Base-by-base conservation (phyloP, 2,329 filamentous ascomycete genomes). In the Xylogone sp. region DNA sequence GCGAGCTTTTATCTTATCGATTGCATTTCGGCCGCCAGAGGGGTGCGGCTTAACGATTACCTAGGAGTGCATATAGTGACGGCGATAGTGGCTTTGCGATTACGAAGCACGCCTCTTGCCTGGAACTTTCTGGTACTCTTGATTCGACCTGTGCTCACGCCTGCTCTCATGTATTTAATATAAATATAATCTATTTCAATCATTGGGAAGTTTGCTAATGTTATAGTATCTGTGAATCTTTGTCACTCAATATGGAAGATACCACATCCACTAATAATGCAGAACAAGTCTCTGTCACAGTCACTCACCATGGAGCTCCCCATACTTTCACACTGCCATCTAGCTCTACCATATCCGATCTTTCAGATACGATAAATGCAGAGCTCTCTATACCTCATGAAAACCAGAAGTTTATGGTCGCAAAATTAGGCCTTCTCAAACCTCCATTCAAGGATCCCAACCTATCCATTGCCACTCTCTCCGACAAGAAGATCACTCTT, bases 361-460 rank as follows among this genome's bases (percentile, higher is more conserved):
- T 90, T 34, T 84, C 83, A 43, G 66, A 75, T 46, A 72, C 77
- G 54, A 81, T 89, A 58, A 73, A 79, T 51, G 65, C 70, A 43
- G 66, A 69, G 2, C 75, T 88, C 49, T 76, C 75, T 46, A 81
- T 90, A 49, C 84, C 86, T 0, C 54, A 70, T 31, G 65, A 73
- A 9, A 83, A 88, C 67, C 86, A 89, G 63, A 90, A 90, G 65
- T 77, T 87, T 64, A 75, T 89, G 57, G 76, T 82, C 13, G 76
- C 84, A 42, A 87, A 86, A 63, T 71, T 79, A 7, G 84, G 84
- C 22, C 71, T 88, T 1, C 75, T 87, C 21, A 86, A 83, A 57
- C 72, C 76, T 0, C 84, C 85, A 1, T 84, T 86, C 71, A 81
- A 81, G 64, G 74, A 86, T 56, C 75, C 82, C 1, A 59, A 70